phyloP scores from a whole-genome alignment of 2,329 filamentous ascomycete genomes.

The Hypoxylon sp. region DNA sequence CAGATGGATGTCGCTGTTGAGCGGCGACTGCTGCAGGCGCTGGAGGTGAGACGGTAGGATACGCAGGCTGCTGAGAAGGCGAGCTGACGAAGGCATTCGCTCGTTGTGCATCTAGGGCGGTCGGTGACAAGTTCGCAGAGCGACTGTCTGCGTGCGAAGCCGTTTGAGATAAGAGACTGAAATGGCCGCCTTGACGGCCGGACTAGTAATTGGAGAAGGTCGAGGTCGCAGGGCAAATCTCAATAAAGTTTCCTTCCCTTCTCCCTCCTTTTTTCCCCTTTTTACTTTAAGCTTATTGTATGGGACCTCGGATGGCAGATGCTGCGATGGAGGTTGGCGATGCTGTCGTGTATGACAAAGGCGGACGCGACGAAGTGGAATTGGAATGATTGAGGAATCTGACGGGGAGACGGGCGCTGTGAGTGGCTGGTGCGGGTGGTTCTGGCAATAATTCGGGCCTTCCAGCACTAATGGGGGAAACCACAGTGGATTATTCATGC shows the following conservation, averaged over 20 bases:
- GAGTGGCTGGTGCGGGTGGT: slow-evolving; percentile 32
- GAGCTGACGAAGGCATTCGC: slow-evolving; percentile 34
- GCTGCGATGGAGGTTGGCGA: slow-evolving; percentile 29
- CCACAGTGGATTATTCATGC: slow-evolving; percentile 41
- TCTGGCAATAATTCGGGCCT: slow-evolving; percentile 29
- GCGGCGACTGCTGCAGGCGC: slow-evolving; percentile 21
- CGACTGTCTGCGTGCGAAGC: slow-evolving; percentile 53
- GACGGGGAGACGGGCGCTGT: slow-evolving; percentile 24
- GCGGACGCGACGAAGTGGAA: slow-evolving; percentile 35
- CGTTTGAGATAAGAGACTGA: slow-evolving; percentile 50
- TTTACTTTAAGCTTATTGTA: slow-evolving; percentile 31
- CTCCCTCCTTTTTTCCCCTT: slow-evolving; percentile 39
- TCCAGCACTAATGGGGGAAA: slow-evolving; percentile 34
- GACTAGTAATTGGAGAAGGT: slow-evolving; percentile 35
- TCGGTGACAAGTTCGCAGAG: slow-evolving; percentile 47
- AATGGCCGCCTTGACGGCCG: slow-evolving; percentile 50
- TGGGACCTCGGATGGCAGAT: slow-evolving; percentile 16
- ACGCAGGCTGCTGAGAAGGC: slow-evolving; percentile 38
- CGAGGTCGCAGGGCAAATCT: slow-evolving; percentile 24
- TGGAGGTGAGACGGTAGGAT: slow-evolving; percentile 27
- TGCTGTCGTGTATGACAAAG: slow-evolving; percentile 40
- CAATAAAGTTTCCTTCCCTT: slow-evolving; percentile 36
- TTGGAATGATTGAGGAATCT: slow-evolving; percentile 36
- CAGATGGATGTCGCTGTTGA: slow-evolving; percentile 41
- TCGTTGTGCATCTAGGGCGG: slow-evolving; percentile 51